Evolutionary conservation across 1,284 basidiomycete species (phyloP).

Genomic region (Ceratobasidium sp.): DNA sequence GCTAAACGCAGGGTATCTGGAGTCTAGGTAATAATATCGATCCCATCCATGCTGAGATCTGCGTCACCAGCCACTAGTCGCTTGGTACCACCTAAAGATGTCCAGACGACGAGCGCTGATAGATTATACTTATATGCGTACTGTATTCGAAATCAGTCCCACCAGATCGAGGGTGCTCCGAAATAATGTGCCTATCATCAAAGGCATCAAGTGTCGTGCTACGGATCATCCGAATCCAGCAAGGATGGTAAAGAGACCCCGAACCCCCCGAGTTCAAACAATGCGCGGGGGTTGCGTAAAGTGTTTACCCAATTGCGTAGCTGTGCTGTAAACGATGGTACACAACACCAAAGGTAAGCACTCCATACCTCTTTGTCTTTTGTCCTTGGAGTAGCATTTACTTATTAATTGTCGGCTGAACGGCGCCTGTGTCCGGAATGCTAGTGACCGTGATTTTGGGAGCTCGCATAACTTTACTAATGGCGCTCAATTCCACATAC

Average conservation of each 20-base stretch:
- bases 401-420: no score
- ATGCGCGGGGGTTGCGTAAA: not conserved
- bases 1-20: not conserved
- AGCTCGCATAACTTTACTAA: no score
- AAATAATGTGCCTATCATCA: not conserved
- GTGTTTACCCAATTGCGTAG: not conserved
- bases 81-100: not conserved
- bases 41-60: not conserved
- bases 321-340: not conserved
- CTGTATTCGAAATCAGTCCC: not conserved
- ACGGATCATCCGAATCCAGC: not conserved
- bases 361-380: no score
- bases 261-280: not conserved
- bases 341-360: no score
- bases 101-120: not conserved
- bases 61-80: not conserved
- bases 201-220: not conserved
- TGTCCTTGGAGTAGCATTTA: no score
- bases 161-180: not conserved
- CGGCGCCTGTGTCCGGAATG: no score
- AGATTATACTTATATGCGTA: not conserved
- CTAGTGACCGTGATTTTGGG: no score
- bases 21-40: not conserved
- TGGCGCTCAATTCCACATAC: no score
- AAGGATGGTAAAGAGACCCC: not conserved